phyloP scores from a whole-genome alignment of 805 yeast species.

The Candida sithepensis region DNA sequence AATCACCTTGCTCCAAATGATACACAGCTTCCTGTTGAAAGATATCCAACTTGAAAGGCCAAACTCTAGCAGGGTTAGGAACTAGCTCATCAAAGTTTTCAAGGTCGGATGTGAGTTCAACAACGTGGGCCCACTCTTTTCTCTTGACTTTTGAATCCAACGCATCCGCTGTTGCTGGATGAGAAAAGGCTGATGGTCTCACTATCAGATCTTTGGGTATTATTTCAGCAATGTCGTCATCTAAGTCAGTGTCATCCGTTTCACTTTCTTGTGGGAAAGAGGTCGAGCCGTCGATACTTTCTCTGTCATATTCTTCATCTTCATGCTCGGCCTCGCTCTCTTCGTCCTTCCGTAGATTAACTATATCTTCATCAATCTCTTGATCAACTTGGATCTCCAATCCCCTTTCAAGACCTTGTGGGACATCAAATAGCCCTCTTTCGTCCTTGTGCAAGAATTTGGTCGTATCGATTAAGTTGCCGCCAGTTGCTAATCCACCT shows the following conservation, averaged over 20 bases:
- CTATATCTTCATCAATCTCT: constrained; percentile 10
- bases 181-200: constrained; percentile 19
- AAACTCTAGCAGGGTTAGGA: constrained; percentile 87
- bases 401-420: constrained; percentile 82
- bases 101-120: constrained; percentile 78
- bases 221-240: constrained; percentile 26
- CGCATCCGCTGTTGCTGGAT: constrained; percentile 4
- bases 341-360: constrained; percentile 7
- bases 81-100: constrained; percentile 84
- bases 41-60: constrained; percentile 94
- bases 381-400: constrained; percentile 31
- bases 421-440: constrained; percentile 75
- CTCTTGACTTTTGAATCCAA: constrained; percentile 12
- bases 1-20: constrained; percentile 95
- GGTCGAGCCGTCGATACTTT: background rate
- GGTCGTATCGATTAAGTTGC: constrained; percentile 28
- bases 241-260: constrained; percentile 12
- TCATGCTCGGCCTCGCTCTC: constrained; percentile 7
- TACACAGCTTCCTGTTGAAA: constrained; percentile 97
- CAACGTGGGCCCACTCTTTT: constrained; percentile 92
- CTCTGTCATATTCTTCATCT: constrained; percentile 5
- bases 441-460: constrained; percentile 58
- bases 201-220: constrained; percentile 26
- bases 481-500: constrained; percentile 55
- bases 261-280: background rate